Conservation (phyloP, 1,139 yeast species). For the Zygotorulaspora mrakii region DNA sequence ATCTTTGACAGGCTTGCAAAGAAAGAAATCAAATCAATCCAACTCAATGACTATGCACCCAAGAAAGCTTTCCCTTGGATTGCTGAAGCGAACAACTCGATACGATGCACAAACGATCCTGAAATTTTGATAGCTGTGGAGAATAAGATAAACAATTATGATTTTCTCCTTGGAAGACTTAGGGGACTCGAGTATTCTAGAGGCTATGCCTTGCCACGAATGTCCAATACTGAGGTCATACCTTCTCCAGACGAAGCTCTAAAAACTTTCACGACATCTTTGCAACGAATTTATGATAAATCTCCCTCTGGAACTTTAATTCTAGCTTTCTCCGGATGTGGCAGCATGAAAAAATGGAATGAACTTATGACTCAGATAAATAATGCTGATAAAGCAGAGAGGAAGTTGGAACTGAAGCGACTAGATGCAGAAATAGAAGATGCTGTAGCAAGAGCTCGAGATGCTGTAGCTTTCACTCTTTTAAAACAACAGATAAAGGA, state of each 20-base stretch:
- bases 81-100: conserved; percentile 33
- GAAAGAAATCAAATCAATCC: conserved; percentile 40
- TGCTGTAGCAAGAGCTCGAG: conserved; percentile 50
- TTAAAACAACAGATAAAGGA: conserved; percentile 37
- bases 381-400: conserved; percentile 35
- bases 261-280: conserved; percentile 42
- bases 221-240: conserved; percentile 11
- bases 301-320: conserved; percentile 60
- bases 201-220: conserved; percentile 26
- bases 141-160: conserved; percentile 40
- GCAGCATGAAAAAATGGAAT: conserved; percentile 48
- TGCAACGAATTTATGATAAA: conserved; percentile 47
- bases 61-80: conserved; percentile 14
- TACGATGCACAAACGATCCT: conserved; percentile 54
- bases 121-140: conserved; percentile 48
- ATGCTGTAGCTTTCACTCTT: conserved; percentile 52
- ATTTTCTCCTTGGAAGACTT: conserved; percentile 52
- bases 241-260: conserved; percentile 21
- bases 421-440: conserved; percentile 45
- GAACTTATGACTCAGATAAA: conserved; percentile 47
- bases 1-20: conserved; percentile 38
- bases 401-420: conserved; percentile 42
- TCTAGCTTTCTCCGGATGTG: conserved; percentile 60
- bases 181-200: conserved; percentile 54
- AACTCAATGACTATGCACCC: conserved; percentile 37